phyloP scores from a whole-genome alignment of 129 eudicot genomes.

The Apium graveolens region DNA sequence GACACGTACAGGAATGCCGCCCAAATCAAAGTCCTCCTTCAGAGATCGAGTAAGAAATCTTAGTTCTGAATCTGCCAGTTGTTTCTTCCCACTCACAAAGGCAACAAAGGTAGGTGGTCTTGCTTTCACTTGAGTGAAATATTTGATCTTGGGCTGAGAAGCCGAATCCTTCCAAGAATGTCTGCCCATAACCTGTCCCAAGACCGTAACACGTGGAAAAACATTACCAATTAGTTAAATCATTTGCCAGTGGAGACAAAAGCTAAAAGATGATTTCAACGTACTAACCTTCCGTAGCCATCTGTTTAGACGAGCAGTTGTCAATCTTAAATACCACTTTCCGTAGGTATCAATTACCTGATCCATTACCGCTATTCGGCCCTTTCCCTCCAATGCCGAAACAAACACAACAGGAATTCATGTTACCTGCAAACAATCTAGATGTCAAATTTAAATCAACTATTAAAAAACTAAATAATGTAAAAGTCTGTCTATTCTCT shows the following conservation, averaged over 20 bases:
- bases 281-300: conserved; percentile 78
- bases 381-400: conserved; percentile 82
- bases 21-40: conserved; percentile 90
- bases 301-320: conserved; percentile 90
- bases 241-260: not conserved
- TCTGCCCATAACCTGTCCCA: conserved; percentile 80
- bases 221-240: not conserved
- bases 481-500: not conserved
- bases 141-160: conserved; percentile 81
- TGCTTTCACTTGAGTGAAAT: conserved; percentile 94
- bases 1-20: conserved; percentile 83
- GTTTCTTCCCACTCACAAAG: conserved; percentile 66
- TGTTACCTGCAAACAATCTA: conserved; percentile 47
- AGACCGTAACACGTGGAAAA: not conserved
- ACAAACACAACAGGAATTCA: conserved; percentile 91
- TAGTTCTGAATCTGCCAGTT: conserved; percentile 69
- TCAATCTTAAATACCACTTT: conserved; percentile 82
- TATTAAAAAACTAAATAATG: not conserved
- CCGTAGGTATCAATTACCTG: conserved; percentile 74
- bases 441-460: not conserved
- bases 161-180: conserved; percentile 97
- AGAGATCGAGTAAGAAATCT: conserved; percentile 82
- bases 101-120: conserved; percentile 97
- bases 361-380: conserved; percentile 67
- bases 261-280: not conserved